Evolutionary conservation across 2,329 filamentous ascomycete species (phyloP).

Genomic region (Cryoendolithus antarcticus): DNA sequence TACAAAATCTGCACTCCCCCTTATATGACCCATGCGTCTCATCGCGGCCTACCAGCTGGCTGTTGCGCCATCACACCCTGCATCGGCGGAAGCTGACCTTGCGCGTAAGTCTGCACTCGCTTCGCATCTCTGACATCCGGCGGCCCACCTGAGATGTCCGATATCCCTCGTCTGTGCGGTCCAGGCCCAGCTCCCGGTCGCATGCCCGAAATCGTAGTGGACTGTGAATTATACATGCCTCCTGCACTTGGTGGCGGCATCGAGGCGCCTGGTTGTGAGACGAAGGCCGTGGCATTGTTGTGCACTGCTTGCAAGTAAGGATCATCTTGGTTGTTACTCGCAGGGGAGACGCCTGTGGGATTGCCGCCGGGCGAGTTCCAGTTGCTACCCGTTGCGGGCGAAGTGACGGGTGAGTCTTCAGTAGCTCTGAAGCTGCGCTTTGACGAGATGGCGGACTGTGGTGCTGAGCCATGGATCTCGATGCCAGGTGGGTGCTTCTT

Average conservation of each 20-base stretch:
- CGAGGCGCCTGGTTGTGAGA: constrained; percentile 1
- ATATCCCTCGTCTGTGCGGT: constrained; percentile 45
- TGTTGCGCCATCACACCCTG: too few relatives aligned
- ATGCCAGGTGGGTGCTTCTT: constrained; percentile 41
- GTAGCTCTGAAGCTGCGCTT: constrained; percentile 45
- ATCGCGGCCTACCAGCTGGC: too few relatives aligned
- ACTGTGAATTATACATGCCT: background rate
- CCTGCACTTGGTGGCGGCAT: constrained; percentile 3
- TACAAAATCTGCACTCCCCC: too few relatives aligned
- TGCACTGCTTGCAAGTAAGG: constrained; percentile 35
- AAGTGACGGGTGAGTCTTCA: constrained; percentile 51
- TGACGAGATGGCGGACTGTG: constrained; percentile 39
- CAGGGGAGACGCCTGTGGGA: constrained; percentile 45
- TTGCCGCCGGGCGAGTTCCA: constrained; percentile 50
- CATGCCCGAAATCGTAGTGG: background rate
- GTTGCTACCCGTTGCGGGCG: constrained; percentile 46
- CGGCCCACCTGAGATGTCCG: constrained; percentile 45
- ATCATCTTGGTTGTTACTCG: constrained; percentile 33
- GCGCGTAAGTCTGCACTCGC: constrained; percentile 45
- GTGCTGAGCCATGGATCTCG: constrained; percentile 25
- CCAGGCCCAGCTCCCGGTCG: constrained; percentile 6
- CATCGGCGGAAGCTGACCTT: too few relatives aligned
- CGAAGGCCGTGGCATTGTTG: constrained; percentile 20
- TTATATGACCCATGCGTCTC: too few relatives aligned
- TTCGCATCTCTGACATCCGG: constrained; percentile 43